A percentile compares a stretch with the other conserved stretches of the same genome.
These are phyloP conservation scores for Talaromyces adpressus DNA, from an alignment of 495 filamentous ascomycete species.

Conservation along the genomic window DNA sequence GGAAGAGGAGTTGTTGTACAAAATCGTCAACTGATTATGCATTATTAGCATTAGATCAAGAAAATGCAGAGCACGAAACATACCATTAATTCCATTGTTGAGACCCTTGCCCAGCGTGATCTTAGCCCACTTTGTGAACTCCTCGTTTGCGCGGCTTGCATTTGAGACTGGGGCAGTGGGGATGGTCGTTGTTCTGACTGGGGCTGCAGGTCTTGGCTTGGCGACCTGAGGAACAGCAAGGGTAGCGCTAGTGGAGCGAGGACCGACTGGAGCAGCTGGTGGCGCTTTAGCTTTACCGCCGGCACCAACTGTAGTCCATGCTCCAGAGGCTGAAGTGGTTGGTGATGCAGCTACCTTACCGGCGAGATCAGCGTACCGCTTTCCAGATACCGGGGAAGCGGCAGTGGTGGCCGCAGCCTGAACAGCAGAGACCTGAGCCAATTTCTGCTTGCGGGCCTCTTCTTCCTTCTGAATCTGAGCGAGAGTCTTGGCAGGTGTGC, in stretches of 20 bases:
- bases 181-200: constrained; percentile 26
- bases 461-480: constrained; percentile 97
- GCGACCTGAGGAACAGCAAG: constrained; percentile 31
- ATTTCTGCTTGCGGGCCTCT: constrained; percentile 74
- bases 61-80: constrained; percentile 12
- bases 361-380: constrained; percentile 93
- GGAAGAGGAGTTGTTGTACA: constrained; percentile 60
- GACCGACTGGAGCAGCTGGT: constrained; percentile 47
- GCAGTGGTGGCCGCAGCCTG: constrained; percentile 44
- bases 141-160: constrained; percentile 61
- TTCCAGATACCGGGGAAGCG: constrained; percentile 51
- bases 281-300: constrained; percentile 81
- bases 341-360: constrained; percentile 52
- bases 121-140: constrained; percentile 91
- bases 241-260: constrained; percentile 48
- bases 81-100: constrained; percentile 55
- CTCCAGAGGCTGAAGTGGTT: constrained; percentile 39
- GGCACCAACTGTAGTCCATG: constrained; percentile 96
- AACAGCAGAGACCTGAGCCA: constrained; percentile 49
- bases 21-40: constrained; percentile 65
- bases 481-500: constrained; percentile 64
- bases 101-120: constrained; percentile 58
- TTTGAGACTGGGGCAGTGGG: constrained; percentile 33
- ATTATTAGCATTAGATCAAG: constrained; percentile 20
- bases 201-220: constrained; percentile 35